phyloP scores from a whole-genome alignment of 1,139 yeast species.

The Zygoascus sp. region DNA sequence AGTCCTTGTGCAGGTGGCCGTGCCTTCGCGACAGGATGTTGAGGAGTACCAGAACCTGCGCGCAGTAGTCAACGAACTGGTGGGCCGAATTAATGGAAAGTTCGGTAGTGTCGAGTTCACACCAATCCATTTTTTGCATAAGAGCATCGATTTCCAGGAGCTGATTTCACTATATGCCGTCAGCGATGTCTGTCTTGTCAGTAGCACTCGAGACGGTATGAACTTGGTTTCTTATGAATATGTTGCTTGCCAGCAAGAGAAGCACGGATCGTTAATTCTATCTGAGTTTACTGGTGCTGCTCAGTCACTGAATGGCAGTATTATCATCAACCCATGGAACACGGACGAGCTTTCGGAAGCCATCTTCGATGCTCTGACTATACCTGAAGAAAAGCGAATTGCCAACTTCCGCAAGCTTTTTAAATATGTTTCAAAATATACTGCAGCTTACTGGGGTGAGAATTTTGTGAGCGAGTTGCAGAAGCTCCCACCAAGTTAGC shows the following conservation, averaged over 20 bases:
- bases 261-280: slow-evolving; percentile 78
- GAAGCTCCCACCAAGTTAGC: slow-evolving; percentile 14
- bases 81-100: slow-evolving; percentile 93
- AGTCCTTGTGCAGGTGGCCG: slow-evolving; percentile 93
- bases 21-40: slow-evolving; percentile 96
- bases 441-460: slow-evolving; percentile 97
- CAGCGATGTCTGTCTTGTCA: slow-evolving; percentile 87
- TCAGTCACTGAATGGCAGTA: slow-evolving; percentile 88
- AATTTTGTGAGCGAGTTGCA: slow-evolving; percentile 81
- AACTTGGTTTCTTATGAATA: slow-evolving; percentile 93
- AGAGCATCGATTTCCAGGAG: slow-evolving; percentile 85
- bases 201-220: slow-evolving; percentile 98
- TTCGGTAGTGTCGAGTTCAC: slow-evolving; percentile 97
- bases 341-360: slow-evolving; percentile 89
- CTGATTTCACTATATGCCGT: slow-evolving; percentile 79
- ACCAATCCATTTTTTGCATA: slow-evolving; percentile 95
- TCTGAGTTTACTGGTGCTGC: slow-evolving; percentile 99
- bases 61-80: slow-evolving; percentile 91
- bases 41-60: slow-evolving; percentile 95
- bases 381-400: slow-evolving; percentile 72
- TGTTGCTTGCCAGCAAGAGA: slow-evolving; percentile 88
- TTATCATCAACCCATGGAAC: slow-evolving; percentile 97
- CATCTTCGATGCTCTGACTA: slow-evolving; percentile 78
- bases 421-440: slow-evolving; percentile 83
- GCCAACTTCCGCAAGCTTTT: slow-evolving; percentile 79